A percentile compares a stretch with the other conserved stretches of the same genome.
phyloP scores from a whole-genome alignment of 495 filamentous ascomycete species.

The Penicillium verhagenii region DNA sequence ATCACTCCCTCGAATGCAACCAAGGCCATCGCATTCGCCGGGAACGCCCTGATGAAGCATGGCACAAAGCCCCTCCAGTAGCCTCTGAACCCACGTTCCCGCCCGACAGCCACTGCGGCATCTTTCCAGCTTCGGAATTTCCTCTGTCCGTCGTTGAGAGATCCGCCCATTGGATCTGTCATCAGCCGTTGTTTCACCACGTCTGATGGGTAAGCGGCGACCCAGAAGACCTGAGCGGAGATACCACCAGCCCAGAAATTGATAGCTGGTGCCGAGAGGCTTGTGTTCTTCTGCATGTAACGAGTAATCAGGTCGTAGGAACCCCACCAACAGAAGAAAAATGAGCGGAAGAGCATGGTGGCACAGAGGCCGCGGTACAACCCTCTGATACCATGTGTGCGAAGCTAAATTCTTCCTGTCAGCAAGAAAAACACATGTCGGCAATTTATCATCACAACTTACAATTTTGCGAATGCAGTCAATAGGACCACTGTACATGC shows the following conservation, averaged over 20 bases:
- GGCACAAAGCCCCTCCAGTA: slow-evolving; percentile 95
- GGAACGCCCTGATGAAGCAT: slow-evolving; percentile 91
- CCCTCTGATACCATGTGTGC: slow-evolving; percentile 69
- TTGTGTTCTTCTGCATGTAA: slow-evolving; percentile 61
- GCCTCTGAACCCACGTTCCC: slow-evolving; percentile 69
- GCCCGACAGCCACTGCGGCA: slow-evolving; percentile 73
- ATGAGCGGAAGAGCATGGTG: slow-evolving; percentile 83
- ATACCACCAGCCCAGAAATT: slow-evolving; percentile 98
- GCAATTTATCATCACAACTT: slow-evolving; percentile 13
- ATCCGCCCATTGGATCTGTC: slow-evolving; percentile 82
- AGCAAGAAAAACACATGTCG: neutral
- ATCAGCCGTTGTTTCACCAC: slow-evolving; percentile 98
- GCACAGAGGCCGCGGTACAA: slow-evolving; percentile 82
- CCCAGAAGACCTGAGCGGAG: slow-evolving; percentile 90
- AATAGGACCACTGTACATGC: slow-evolving; percentile 81
- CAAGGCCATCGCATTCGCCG: slow-evolving; percentile 92
- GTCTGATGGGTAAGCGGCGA: slow-evolving; percentile 86
- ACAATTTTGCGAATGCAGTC: slow-evolving; percentile 76
- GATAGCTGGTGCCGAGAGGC: slow-evolving; percentile 71
- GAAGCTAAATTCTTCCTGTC: slow-evolving; percentile 31
- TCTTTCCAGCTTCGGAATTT: slow-evolving; percentile 75
- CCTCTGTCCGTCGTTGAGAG: slow-evolving; percentile 63
- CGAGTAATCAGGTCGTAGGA: slow-evolving; percentile 82
- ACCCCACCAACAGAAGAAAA: slow-evolving; percentile 98
- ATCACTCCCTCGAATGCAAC: slow-evolving; percentile 92